These are phyloP conservation scores for Mycena pura DNA, from an alignment of 768 basidiomycete species.

Conservation along the genomic window DNA sequence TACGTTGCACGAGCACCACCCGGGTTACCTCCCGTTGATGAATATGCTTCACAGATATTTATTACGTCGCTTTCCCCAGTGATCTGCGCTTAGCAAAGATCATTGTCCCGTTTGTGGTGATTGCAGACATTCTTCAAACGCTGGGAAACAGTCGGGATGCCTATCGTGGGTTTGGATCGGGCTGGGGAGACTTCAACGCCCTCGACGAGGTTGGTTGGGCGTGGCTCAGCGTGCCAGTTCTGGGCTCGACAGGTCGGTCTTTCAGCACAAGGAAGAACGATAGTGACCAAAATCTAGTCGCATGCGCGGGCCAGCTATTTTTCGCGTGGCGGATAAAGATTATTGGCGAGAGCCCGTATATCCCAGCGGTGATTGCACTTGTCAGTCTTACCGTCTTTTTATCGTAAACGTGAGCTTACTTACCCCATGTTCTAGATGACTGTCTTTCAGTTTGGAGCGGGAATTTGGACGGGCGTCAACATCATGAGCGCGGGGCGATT, in stretches of 20 bases:
- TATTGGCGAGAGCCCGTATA: not conserved
- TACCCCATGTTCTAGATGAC: not conserved
- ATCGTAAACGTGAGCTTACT: too few relatives aligned
- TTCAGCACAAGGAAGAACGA: too few relatives aligned
- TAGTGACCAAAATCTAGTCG: not conserved
- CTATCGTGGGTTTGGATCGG: constrained; percentile 24
- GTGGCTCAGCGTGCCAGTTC: constrained; percentile 29
- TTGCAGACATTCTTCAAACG: constrained; percentile 29
- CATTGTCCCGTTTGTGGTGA: constrained; percentile 23
- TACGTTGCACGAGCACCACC: too few relatives aligned
- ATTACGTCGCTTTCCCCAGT: constrained; percentile 45
- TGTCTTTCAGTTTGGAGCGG: not conserved
- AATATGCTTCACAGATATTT: constrained; percentile 5
- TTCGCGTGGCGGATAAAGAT: constrained; percentile 13
- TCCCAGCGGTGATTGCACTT: not conserved
- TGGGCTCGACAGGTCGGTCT: constrained; percentile 23
- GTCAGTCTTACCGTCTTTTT: too few relatives aligned
- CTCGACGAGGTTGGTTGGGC: constrained; percentile 23
- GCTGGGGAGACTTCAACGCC: constrained; percentile 20
- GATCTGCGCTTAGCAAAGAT: constrained; percentile 21
- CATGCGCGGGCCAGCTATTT: constrained; percentile 7
- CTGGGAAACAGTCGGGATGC: constrained; percentile 27
- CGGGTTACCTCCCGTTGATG: too few relatives aligned
- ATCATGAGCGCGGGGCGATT: not conserved
- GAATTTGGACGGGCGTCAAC: constrained; percentile 6